phyloP scores from a whole-genome alignment of 1,284 basidiomycete species.

The Cryptococcus sp. region DNA sequence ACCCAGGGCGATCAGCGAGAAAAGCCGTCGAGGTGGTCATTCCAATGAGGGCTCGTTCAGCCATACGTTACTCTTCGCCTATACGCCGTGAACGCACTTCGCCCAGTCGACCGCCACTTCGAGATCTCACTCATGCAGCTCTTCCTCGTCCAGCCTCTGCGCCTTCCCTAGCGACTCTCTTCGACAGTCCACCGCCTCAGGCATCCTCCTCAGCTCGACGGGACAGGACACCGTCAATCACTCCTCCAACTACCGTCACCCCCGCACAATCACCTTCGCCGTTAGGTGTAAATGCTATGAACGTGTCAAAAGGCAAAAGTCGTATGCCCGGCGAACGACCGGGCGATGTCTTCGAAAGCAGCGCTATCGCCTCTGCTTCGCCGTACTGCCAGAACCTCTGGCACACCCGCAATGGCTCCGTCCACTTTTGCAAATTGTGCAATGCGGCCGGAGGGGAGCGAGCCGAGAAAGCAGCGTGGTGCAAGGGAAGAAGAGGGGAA shows the following conservation, averaged over 20 bases:
- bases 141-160: slow-evolving; percentile 4
- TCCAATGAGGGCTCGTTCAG: slow-evolving; percentile 7
- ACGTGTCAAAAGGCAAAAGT: slow-evolving; percentile 22
- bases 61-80: too few species aligned
- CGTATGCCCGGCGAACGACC: slow-evolving; percentile 28
- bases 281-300: neutral
- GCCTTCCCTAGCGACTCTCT: slow-evolving; percentile 11
- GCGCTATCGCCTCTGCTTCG: neutral
- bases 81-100: too few species aligned
- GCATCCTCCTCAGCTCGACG: slow-evolving; percentile 2
- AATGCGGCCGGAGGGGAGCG: slow-evolving; percentile 19
- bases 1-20: neutral
- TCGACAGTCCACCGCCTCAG: slow-evolving; percentile 14
- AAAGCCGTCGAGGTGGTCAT: slow-evolving; percentile 14
- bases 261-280: neutral
- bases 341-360: neutral
- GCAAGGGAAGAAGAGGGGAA: slow-evolving; percentile 20
- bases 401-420: slow-evolving; percentile 10
- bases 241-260: neutral
- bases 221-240: too few species aligned
- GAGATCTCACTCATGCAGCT: slow-evolving; percentile 4
- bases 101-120: neutral
- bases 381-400: slow-evolving; percentile 18
- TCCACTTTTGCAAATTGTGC: slow-evolving; percentile 19
- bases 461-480: slow-evolving; percentile 19